Conservation (phyloP, 2,329 filamentous ascomycete genomes). For the Allantophomopsis lycopodina region DNA sequence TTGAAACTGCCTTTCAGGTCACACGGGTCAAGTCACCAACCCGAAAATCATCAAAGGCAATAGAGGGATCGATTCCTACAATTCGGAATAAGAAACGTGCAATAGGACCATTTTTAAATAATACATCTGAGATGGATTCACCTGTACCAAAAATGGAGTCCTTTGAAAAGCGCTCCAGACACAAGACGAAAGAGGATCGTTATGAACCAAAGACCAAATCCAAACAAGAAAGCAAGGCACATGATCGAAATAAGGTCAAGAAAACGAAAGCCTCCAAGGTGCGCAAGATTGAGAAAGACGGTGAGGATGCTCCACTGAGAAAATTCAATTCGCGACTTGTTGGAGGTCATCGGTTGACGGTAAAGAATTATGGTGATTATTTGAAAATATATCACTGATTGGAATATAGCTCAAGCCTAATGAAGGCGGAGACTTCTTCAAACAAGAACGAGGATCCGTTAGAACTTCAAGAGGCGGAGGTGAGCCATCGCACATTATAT, state of each 20-base stretch:
- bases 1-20: background rate
- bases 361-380: slow-evolving; percentile 14
- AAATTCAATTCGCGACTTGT: slow-evolving; percentile 43
- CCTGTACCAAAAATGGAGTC: background rate
- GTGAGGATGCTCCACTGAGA: slow-evolving; percentile 31
- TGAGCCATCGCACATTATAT: slow-evolving; percentile 14
- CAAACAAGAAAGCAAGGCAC: background rate
- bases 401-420: slow-evolving; percentile 21
- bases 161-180: slow-evolving; percentile 32
- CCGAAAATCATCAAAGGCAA: no score
- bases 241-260: background rate
- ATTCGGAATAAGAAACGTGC: background rate
- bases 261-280: slow-evolving; percentile 5
- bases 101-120: background rate
- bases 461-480: slow-evolving; percentile 20
- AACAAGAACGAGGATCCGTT: slow-evolving; percentile 26
- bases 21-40: no score
- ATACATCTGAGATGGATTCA: background rate
- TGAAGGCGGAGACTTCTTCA: slow-evolving; percentile 27
- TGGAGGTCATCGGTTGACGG: slow-evolving; percentile 35
- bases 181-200: slow-evolving; percentile 39
- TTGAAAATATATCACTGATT: slow-evolving; percentile 4
- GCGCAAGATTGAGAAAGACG: slow-evolving; percentile 10
- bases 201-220: slow-evolving; percentile 31
- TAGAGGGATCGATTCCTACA: no score